These are phyloP conservation scores for Termitomyces sp. DNA, from an alignment of 768 basidiomycete genomes.

Conservation along the genomic window DNA sequence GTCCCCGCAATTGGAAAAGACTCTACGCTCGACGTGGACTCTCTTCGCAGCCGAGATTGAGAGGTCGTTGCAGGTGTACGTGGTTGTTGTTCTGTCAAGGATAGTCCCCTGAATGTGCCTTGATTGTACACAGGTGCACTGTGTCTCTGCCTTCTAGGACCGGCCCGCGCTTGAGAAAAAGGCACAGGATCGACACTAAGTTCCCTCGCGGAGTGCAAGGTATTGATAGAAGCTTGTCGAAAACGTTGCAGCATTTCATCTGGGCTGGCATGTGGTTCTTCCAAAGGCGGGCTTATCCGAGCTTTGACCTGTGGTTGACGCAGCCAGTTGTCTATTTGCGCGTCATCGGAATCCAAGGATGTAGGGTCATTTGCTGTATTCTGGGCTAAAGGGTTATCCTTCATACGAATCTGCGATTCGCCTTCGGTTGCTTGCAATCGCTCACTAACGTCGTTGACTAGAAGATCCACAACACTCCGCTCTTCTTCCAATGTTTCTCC, in stretches of 20 bases:
- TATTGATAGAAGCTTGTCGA: neutral
- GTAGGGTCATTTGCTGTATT: neutral
- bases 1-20: constrained; percentile 33
- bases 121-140: constrained; percentile 2
- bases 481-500: constrained; percentile 16
- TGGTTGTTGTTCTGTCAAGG: neutral
- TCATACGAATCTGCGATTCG: neutral
- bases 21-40: constrained; percentile 19
- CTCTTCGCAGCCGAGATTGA: neutral
- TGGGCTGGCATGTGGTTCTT: neutral
- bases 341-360: constrained; percentile 26
- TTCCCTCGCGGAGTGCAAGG: constrained; percentile 1
- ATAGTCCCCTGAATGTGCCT: neutral
- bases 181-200: neutral
- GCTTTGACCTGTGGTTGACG: neutral
- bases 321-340: constrained; percentile 15
- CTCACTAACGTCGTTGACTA: constrained; percentile 16
- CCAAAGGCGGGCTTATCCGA: neutral
- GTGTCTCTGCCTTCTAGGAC: neutral
- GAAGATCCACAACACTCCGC: constrained; percentile 21
- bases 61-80: constrained; percentile 1
- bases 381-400: neutral
- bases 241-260: constrained; percentile 7
- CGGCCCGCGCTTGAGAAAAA: neutral
- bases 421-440: constrained; percentile 1